Evolutionary conservation across 2,329 filamentous ascomycete species (phyloP).

Genomic region (Penicillium vulpinum): DNA sequence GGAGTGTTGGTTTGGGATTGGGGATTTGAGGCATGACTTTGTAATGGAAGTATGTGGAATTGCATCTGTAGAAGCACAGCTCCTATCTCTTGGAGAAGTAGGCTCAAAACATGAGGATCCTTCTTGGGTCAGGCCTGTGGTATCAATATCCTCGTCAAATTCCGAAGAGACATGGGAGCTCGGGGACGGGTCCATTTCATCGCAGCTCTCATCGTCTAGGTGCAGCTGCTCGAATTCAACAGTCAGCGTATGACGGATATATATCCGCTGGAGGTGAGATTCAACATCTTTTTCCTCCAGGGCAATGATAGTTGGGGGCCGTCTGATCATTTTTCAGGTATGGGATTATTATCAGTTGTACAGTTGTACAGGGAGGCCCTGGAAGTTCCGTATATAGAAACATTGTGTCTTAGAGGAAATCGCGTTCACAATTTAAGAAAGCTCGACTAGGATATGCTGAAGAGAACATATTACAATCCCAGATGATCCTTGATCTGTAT

Average conservation of each 20-base stretch:
- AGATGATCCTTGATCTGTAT: background rate
- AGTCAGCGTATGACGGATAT: constrained; percentile 15
- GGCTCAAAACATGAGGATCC: background rate
- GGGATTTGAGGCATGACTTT: constrained; percentile 6
- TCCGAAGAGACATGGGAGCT: constrained; percentile 1
- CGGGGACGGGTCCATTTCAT: background rate
- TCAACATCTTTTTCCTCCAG: constrained; percentile 37
- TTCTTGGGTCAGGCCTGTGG: background rate
- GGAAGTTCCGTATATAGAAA: constrained; percentile 5
- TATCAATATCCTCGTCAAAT: background rate
- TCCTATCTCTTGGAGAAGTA: background rate
- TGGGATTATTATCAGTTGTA: constrained; percentile 1
- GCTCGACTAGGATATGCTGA: background rate
- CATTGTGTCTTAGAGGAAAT: background rate
- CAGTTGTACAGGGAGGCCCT: background rate
- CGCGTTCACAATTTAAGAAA: background rate
- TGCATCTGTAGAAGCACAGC: background rate
- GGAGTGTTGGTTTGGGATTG: background rate
- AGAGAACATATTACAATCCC: background rate
- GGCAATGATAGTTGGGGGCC: constrained; percentile 34
- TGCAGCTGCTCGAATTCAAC: constrained; percentile 19
- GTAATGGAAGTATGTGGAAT: background rate
- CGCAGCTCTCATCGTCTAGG: constrained; percentile 11
- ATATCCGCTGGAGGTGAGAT: constrained; percentile 29
- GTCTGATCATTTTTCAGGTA: constrained; percentile 33